phyloP scores from a whole-genome alignment of 495 filamentous ascomycete genomes.

The Trichoderma asperelloides region DNA sequence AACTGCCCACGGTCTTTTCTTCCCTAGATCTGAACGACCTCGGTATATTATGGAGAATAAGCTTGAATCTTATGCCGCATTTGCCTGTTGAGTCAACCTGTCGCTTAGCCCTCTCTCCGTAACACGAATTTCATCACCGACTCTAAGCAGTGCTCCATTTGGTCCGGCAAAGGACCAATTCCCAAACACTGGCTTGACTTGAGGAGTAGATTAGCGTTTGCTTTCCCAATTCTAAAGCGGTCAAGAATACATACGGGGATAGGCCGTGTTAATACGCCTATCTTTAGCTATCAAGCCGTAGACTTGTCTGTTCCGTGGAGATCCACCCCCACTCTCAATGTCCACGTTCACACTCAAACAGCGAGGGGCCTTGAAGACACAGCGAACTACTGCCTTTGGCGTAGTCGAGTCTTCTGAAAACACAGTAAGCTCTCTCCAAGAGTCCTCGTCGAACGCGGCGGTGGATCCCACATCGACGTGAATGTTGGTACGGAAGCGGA shows the following conservation, averaged over 20 bases:
- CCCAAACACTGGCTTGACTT: conserved; percentile 1
- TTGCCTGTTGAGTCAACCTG: not conserved
- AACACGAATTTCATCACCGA: not conserved
- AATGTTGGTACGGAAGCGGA: not conserved
- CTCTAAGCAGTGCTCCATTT: not conserved
- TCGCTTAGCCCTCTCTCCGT: not conserved
- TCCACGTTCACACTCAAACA: not conserved
- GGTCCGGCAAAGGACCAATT: not conserved
- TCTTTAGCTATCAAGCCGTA: conserved; percentile 2
- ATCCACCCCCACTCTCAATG: not conserved
- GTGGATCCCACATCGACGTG: not conserved
- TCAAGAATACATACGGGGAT: not conserved
- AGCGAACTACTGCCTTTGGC: not conserved
- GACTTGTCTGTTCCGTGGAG: not conserved
- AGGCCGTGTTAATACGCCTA: not conserved
- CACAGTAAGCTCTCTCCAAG: not conserved
- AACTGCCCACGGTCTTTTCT: no score
- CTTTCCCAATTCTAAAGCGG: not conserved
- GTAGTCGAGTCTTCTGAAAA: not conserved
- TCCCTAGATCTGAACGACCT: not conserved
- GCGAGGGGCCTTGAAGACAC: conserved; percentile 2
- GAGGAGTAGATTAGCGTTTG: not conserved
- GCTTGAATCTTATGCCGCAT: not conserved
- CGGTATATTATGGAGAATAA: not conserved
- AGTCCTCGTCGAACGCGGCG: not conserved